A percentile compares a stretch with the other conserved stretches of the same genome.
These are phyloP conservation scores for Ophiosphaerella narmari DNA, from an alignment of 2,329 filamentous ascomycete species.

Conservation along the genomic window DNA sequence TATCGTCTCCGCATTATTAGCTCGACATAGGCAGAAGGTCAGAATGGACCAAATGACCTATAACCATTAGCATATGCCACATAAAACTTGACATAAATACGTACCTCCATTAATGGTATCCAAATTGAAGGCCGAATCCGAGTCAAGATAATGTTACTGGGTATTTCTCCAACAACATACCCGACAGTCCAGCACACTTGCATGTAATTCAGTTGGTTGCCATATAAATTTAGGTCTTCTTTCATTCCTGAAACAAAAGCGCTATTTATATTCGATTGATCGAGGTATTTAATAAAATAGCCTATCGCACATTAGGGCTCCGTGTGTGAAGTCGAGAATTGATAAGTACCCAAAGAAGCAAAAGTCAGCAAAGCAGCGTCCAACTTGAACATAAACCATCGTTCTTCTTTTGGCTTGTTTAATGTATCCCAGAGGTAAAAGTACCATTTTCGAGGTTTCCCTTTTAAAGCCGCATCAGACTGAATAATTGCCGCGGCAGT, in stretches of 20 bases:
- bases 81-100: not conserved
- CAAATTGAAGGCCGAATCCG: constrained; percentile 53
- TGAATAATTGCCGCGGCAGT: not conserved
- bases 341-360: constrained; percentile 47
- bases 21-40: constrained; percentile 52
- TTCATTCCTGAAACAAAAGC: constrained; percentile 49
- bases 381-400: constrained; percentile 55
- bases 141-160: constrained; percentile 58
- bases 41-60: constrained; percentile 55
- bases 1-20: constrained; percentile 50
- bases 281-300: constrained; percentile 58
- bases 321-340: not conserved
- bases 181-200: constrained; percentile 64
- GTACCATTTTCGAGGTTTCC: constrained; percentile 48
- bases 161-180: constrained; percentile 61
- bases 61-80: not conserved
- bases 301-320: constrained; percentile 30
- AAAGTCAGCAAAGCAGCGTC: constrained; percentile 56
- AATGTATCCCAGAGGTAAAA: constrained; percentile 60
- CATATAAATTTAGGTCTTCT: constrained; percentile 57
- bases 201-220: constrained; percentile 62
- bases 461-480: constrained; percentile 7
- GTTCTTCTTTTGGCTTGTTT: constrained; percentile 57
- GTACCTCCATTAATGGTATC: constrained; percentile 55
- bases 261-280: constrained; percentile 49